Evolutionary conservation across 805 yeast species (phyloP), one percentile per base, ranked within the genome.

Genomic region (Saccharomycopsis amapae): DNA sequence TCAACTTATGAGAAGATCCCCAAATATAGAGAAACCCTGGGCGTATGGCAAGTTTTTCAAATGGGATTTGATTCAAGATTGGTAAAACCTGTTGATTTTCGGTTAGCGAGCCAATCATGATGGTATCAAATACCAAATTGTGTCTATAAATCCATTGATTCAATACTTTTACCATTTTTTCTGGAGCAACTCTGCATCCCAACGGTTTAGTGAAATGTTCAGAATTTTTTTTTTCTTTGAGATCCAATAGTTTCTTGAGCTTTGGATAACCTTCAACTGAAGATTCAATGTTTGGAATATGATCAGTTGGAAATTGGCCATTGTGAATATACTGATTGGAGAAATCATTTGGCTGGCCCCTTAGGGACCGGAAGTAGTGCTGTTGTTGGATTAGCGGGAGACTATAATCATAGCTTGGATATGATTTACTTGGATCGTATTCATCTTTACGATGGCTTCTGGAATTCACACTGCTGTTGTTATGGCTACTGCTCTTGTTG

Each of bases 21-120:
- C 97, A 89, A 44, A 89, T 73, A 57, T 84, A 86, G 22, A 88
- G 59, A 50, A 87, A 81, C 1, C 96, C 95, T 0, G 97, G 96
- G 52, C 81, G 82, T 1, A 95, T 74, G 45, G 93, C 78, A 26
- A 89, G 65, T 56, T 70, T 78, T 52, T 78, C 81, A 4, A 89
- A 66, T 0, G 96, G 95, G 38, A 88, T 64, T 53, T 73, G 75
- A 1, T 73, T 63, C 20, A 89, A 65, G 2, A 81, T 55, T 0
- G 85, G 83, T 37, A 75, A 69, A 17, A 84, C 66, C 45, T 83
- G 72, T 56, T 80, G 88, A 56, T 82, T 79, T 53, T 84, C 89
- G 1, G 82, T 75, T 42, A 90, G 67, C 2, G 93, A 90, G 1
- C 95, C 95, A 45, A 89, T 78, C 95, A 90, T 86, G 12, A 90